phyloP scores from a whole-genome alignment of 1,284 basidiomycete species.

The Malassezia sympodialis region DNA sequence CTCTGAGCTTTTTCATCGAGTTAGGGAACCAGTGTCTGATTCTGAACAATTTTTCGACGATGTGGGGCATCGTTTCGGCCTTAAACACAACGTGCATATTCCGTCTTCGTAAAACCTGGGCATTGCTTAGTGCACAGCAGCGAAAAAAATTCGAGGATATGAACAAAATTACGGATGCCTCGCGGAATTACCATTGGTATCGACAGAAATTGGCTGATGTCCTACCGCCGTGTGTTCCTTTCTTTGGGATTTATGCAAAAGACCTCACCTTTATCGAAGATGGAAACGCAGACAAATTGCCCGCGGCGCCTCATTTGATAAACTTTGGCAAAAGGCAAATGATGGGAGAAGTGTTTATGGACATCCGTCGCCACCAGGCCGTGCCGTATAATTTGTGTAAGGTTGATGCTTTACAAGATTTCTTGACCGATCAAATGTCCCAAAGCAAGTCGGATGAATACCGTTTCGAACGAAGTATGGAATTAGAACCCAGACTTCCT shows the following conservation, averaged over 20 bases:
- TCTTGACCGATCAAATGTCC: constrained; percentile 65
- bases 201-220: constrained; percentile 72
- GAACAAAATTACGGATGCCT: constrained; percentile 74
- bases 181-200: constrained; percentile 88
- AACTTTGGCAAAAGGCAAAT: constrained; percentile 93
- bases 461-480: constrained; percentile 68
- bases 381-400: constrained; percentile 66
- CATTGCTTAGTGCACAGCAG: constrained; percentile 61
- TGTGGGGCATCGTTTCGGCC: constrained; percentile 90
- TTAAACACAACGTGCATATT: constrained; percentile 88
- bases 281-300: constrained; percentile 78
- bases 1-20: constrained; percentile 5
- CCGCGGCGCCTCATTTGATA: constrained; percentile 58
- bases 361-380: constrained; percentile 90
- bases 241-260: constrained; percentile 93
- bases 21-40: constrained; percentile 56
- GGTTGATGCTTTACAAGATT: constrained; percentile 62
- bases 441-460: constrained; percentile 35
- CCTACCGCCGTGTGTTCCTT: constrained; percentile 90
- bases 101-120: constrained; percentile 89
- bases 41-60: constrained; percentile 86
- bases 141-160: constrained; percentile 54
- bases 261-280: constrained; percentile 95
- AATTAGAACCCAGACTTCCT: constrained; percentile 79
- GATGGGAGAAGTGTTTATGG: constrained; percentile 84